phyloP scores from a whole-genome alignment of 1,284 basidiomycete genomes.

The Mycosarcoma mackinlayi region DNA sequence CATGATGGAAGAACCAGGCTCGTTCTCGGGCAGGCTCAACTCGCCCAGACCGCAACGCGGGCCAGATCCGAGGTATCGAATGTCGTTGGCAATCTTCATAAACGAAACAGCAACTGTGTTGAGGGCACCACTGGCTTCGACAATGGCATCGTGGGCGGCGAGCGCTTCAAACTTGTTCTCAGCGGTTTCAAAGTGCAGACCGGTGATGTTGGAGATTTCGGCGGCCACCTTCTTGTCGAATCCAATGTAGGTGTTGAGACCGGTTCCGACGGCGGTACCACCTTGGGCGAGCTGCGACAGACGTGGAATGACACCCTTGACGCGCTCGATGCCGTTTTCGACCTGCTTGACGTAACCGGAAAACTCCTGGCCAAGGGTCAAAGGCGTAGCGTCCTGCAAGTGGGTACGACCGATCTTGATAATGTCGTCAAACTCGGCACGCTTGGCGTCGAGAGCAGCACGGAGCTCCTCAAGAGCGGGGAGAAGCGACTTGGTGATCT shows the following conservation, averaged over 20 bases:
- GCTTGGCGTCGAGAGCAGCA: constrained; percentile 84
- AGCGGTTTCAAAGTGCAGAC: constrained; percentile 90
- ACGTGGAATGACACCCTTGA: constrained; percentile 85
- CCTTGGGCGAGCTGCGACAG: constrained; percentile 93
- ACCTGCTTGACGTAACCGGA: constrained; percentile 97
- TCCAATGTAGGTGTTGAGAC: constrained; percentile 94
- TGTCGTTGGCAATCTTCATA: constrained; percentile 99
- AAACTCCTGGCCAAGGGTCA: constrained; percentile 98
- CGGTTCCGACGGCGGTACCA: constrained; percentile 96
- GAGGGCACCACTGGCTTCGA: constrained; percentile 94
- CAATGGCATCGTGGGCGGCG: constrained; percentile 94
- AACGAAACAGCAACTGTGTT: constrained; percentile 93
- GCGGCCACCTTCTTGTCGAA: constrained; percentile 94
- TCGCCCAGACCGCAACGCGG: constrained; percentile 98
- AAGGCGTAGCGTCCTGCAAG: constrained; percentile 93
- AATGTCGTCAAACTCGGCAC: constrained; percentile 73
- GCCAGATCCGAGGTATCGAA: constrained; percentile 96
- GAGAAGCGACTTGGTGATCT: constrained; percentile 82
- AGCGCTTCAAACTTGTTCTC: constrained; percentile 99
- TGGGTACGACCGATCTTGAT: constrained; percentile 99
- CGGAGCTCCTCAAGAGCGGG: constrained; percentile 87
- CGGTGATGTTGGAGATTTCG: constrained; percentile 91
- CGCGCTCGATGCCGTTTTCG: constrained; percentile 87
- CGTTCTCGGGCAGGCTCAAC: constrained; percentile 94
- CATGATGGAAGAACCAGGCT: constrained; percentile 99